A percentile compares a stretch with the other conserved stretches of the same genome.
phyloP scores from a whole-genome alignment of 257 asterid genomes.

The Rehmannia glutinosa region DNA sequence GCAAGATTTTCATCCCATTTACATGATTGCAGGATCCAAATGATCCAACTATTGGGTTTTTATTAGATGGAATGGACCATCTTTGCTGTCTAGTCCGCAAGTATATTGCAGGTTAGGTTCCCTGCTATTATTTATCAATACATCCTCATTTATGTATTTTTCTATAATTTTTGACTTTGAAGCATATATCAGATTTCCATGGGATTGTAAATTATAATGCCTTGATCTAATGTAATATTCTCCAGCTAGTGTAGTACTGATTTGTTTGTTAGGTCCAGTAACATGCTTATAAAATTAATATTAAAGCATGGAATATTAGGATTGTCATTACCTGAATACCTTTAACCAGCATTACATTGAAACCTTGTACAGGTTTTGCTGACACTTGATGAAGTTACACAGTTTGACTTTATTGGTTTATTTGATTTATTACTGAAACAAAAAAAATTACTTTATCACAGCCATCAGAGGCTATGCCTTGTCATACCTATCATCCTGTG shows the following conservation, averaged over 20 bases:
- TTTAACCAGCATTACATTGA: neutral
- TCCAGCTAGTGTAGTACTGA: neutral
- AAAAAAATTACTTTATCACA: slow-evolving; percentile 33
- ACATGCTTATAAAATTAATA: neutral
- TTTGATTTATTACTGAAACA: slow-evolving; percentile 10
- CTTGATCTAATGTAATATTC: neutral
- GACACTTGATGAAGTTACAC: no score
- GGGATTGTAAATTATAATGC: neutral
- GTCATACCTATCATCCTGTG: slow-evolving; percentile 92
- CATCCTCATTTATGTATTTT: neutral
- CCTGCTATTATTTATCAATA: neutral
- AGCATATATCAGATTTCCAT: slow-evolving; percentile 13
- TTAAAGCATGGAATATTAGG: slow-evolving; percentile 12
- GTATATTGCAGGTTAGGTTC: slow-evolving; percentile 86
- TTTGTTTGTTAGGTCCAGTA: slow-evolving; percentile 13
- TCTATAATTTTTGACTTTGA: slow-evolving; percentile 5
- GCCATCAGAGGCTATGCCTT: slow-evolving; percentile 98
- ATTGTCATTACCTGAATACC: neutral
- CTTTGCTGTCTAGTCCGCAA: slow-evolving; percentile 97
- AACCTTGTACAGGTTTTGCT: neutral
- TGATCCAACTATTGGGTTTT: slow-evolving; percentile 96
- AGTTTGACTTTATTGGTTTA: neutral
- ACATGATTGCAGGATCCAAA: slow-evolving; percentile 75
- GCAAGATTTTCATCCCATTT: neutral
- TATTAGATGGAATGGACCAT: slow-evolving; percentile 92